Conservation (phyloP, 2,329 filamentous ascomycete genomes). For the Bipolaris zeicola region DNA sequence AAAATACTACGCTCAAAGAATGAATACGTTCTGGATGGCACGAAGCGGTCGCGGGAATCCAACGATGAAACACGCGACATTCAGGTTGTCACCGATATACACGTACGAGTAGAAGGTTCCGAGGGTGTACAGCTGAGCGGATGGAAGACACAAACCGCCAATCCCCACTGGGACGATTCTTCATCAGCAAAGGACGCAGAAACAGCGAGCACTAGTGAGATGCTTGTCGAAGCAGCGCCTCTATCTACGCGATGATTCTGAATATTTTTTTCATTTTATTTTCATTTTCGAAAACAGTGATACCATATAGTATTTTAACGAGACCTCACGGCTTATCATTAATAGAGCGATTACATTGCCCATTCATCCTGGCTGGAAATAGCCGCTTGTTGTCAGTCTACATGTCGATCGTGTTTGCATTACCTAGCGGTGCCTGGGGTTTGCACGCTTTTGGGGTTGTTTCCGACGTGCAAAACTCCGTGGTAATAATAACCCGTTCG, state of each 20-base stretch:
- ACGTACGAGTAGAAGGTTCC: constrained; percentile 25
- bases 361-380: neutral
- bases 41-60: constrained; percentile 6
- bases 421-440: neutral
- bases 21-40: constrained; percentile 12
- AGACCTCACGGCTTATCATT: constrained; percentile 7
- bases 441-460: neutral
- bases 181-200: constrained; percentile 3
- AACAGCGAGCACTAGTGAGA: constrained; percentile 6
- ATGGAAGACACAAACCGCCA: constrained; percentile 13
- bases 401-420: neutral
- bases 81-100: constrained; percentile 33
- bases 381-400: neutral
- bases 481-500: neutral
- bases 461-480: neutral
- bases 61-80: constrained; percentile 22
- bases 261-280: constrained; percentile 1
- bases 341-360: constrained; percentile 2
- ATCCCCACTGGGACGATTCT: constrained; percentile 6
- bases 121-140: constrained; percentile 9
- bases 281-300: neutral
- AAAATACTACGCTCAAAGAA: constrained; percentile 9
- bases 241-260: neutral
- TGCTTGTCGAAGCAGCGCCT: constrained; percentile 1
- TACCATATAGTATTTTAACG: constrained; percentile 1